Evolutionary conservation across 116 monocot species (phyloP).

Genomic region (Posidonia oceanica): DNA sequence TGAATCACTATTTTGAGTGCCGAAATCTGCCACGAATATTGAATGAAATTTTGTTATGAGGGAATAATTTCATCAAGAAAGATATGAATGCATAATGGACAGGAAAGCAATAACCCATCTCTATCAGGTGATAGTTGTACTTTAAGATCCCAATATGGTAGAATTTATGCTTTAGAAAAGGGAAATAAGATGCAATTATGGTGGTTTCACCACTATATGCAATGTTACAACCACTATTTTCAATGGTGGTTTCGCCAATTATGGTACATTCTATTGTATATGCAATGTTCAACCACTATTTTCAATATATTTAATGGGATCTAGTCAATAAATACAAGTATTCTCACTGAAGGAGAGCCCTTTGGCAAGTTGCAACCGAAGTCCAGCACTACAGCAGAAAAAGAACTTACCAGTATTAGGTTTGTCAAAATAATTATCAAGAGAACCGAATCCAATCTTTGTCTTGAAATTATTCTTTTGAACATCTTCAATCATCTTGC

Average conservation of each 20-base stretch:
- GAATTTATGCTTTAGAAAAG: no score
- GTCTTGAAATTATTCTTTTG: neutral
- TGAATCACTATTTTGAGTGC: slow-evolving; percentile 3
- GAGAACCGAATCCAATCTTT: slow-evolving; percentile 15
- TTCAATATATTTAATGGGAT: no score
- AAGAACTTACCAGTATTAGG: slow-evolving; percentile 14
- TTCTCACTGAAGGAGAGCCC: neutral
- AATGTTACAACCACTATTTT: no score
- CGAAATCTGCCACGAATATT: slow-evolving; percentile 9
- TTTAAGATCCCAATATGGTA: no score
- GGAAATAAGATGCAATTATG: no score
- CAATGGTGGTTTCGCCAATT: no score
- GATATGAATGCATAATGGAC: neutral
- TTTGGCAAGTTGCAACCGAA: neutral
- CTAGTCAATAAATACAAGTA: neutral
- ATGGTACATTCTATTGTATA: no score
- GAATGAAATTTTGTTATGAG: neutral
- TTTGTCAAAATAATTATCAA: slow-evolving; percentile 26
- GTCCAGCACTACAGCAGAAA: neutral
- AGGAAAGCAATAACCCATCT: neutral
- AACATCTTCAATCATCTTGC: neutral
- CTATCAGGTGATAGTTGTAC: no score
- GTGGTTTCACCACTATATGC: no score
- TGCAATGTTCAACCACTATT: no score
- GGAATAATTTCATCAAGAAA: neutral